A percentile compares a stretch with the other conserved stretches of the same genome.
phyloP scores from a whole-genome alignment of 768 basidiomycete species.

The Rhodotorula diobovata region DNA sequence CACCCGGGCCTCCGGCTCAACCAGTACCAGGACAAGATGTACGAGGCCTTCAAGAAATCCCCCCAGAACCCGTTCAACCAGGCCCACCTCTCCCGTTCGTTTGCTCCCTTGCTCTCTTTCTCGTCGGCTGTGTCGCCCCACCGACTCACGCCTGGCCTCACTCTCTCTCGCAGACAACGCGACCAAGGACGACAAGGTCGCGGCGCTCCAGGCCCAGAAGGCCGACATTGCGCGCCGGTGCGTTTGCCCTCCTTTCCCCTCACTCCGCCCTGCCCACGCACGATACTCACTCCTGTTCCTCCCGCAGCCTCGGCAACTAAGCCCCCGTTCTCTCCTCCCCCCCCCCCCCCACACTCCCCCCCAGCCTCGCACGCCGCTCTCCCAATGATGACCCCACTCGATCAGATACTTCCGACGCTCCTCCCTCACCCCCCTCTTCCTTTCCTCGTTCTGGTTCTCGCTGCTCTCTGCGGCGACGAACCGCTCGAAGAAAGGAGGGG shows the following conservation, averaged over 20 bases:
- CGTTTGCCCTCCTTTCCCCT: background rate
- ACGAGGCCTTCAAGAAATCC: conserved; percentile 50
- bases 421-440: no score
- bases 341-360: background rate
- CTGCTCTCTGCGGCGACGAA: background rate
- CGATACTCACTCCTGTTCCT: background rate
- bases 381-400: conserved; percentile 1
- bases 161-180: conserved; percentile 44
- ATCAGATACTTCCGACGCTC: conserved; percentile 10
- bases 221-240: conserved; percentile 22
- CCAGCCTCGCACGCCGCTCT: background rate
- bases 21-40: conserved; percentile 48
- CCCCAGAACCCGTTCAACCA: conserved; percentile 49
- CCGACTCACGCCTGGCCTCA: no score
- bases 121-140: no score
- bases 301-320: background rate
- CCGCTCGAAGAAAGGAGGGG: background rate
- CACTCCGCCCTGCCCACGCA: no score
- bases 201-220: conserved; percentile 44
- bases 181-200: conserved; percentile 51
- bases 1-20: conserved; percentile 51
- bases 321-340: no score
- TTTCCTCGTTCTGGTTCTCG: background rate
- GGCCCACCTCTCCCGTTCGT: conserved; percentile 41
- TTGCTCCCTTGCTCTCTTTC: conserved; percentile 5